A percentile compares a stretch with the other conserved stretches of the same genome.
phyloP scores from a whole-genome alignment of 164 flowering plant genomes.

The Aristolochia contorta region DNA sequence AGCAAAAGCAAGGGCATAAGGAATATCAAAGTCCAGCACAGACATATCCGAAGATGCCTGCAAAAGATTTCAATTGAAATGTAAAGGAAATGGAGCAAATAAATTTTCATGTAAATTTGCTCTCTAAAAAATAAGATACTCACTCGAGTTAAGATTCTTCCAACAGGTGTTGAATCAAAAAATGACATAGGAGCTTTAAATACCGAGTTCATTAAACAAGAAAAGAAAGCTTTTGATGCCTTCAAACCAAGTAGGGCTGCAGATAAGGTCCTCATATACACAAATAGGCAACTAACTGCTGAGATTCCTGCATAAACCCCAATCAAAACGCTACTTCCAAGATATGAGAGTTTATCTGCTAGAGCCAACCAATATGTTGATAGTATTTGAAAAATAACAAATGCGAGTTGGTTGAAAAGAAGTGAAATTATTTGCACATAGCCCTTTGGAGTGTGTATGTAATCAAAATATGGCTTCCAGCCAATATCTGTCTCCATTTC shows the following conservation, averaged over 20 bases:
- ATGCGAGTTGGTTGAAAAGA: constrained; percentile 29
- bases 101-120: no score
- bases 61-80: constrained; percentile 1
- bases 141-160: constrained; percentile 79
- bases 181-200: constrained; percentile 89
- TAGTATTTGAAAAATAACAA: constrained; percentile 49
- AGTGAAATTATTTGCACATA: constrained; percentile 14
- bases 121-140: constrained; percentile 7
- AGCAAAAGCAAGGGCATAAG: constrained; percentile 39
- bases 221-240: constrained; percentile 71
- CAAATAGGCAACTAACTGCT: constrained; percentile 39
- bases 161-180: constrained; percentile 86
- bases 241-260: constrained; percentile 51
- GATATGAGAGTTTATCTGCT: constrained; percentile 40
- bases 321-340: constrained; percentile 32
- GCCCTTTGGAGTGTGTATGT: constrained; percentile 48
- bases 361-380: constrained; percentile 77
- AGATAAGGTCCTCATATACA: constrained; percentile 36
- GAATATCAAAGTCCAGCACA: constrained; percentile 65
- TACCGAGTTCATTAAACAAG: constrained; percentile 44
- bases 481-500: constrained; percentile 59
- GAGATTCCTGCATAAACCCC: constrained; percentile 61
- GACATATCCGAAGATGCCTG: constrained; percentile 89
- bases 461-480: constrained; percentile 70
- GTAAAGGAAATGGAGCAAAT: not conserved